Evolutionary conservation across 2,329 filamentous ascomycete species (phyloP).

Genomic region (Penicillium vulpinum): DNA sequence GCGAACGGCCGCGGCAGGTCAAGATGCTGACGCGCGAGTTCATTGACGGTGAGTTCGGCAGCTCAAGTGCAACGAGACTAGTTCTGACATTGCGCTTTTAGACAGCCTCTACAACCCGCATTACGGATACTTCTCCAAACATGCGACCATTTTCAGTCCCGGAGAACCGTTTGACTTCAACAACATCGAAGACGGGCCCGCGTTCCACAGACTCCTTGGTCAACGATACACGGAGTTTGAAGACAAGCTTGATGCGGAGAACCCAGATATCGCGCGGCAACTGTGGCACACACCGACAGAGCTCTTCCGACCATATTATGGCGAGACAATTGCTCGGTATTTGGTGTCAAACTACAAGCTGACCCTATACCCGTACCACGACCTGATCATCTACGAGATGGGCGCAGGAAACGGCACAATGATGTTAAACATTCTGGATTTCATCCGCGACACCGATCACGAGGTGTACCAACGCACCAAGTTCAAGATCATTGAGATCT

Average conservation of each 20-base stretch:
- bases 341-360: slow-evolving; percentile 95
- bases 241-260: slow-evolving; percentile 73
- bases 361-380: slow-evolving; percentile 90
- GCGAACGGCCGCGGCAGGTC: slow-evolving; percentile 76
- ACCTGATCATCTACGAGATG: slow-evolving; percentile 98
- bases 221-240: slow-evolving; percentile 87
- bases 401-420: slow-evolving; percentile 94
- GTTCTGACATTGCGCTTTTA: slow-evolving; percentile 39
- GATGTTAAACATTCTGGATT: slow-evolving; percentile 97
- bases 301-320: slow-evolving; percentile 94
- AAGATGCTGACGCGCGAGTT: slow-evolving; percentile 99
- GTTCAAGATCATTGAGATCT: slow-evolving; percentile 96
- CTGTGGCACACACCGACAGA: slow-evolving; percentile 98
- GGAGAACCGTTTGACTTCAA: slow-evolving; percentile 90
- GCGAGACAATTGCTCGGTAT: slow-evolving; percentile 94
- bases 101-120: slow-evolving; percentile 92
- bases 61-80: not conserved
- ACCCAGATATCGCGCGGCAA: slow-evolving; percentile 75
- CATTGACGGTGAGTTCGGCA: slow-evolving; percentile 71
- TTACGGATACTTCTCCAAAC: slow-evolving; percentile 95
- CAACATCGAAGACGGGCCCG: slow-evolving; percentile 74
- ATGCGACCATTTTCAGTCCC: slow-evolving; percentile 92
- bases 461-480: slow-evolving; percentile 92
- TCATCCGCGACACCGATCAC: slow-evolving; percentile 84
- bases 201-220: slow-evolving; percentile 76